Evolutionary conservation across 805 yeast species (phyloP).

Genomic region (Pichia exigua): DNA sequence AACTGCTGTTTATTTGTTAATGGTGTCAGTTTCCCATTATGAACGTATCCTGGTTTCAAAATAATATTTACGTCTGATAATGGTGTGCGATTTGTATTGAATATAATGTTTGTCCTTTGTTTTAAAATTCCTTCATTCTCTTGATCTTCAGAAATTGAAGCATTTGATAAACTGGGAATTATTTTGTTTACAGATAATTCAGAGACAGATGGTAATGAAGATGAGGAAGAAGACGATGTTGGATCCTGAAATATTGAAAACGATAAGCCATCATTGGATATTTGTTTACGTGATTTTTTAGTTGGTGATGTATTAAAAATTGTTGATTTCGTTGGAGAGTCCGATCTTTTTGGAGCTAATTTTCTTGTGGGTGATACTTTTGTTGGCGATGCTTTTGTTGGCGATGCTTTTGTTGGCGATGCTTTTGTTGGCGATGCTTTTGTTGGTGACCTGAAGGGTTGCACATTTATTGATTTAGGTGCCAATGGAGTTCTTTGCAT

Average conservation of each 20-base stretch:
- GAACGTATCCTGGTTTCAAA: constrained; percentile 6
- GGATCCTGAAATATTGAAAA: constrained; percentile 8
- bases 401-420: constrained; percentile 3
- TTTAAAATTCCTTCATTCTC: constrained; percentile 1
- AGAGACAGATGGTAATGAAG: neutral
- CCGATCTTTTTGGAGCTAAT: constrained; percentile 1
- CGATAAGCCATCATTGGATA: neutral
- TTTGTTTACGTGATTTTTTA: neutral
- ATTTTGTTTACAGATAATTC: neutral
- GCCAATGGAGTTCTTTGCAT: constrained; percentile 2
- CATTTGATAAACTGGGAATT: neutral
- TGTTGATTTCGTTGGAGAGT: constrained; percentile 8
- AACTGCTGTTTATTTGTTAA: constrained; percentile 2
- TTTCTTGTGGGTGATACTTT: constrained; percentile 6
- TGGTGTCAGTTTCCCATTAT: neutral
- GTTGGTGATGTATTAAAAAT: constrained; percentile 3
- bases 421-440: neutral
- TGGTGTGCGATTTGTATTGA: neutral
- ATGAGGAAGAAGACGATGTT: neutral
- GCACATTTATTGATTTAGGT: constrained; percentile 3
- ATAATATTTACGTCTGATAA: constrained; percentile 6
- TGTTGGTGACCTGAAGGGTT: neutral
- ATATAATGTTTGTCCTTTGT: neutral
- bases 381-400: constrained; percentile 2
- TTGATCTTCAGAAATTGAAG: neutral